phyloP scores from a whole-genome alignment of 2,329 filamentous ascomycete genomes.

The Hypoxylon sp. region DNA sequence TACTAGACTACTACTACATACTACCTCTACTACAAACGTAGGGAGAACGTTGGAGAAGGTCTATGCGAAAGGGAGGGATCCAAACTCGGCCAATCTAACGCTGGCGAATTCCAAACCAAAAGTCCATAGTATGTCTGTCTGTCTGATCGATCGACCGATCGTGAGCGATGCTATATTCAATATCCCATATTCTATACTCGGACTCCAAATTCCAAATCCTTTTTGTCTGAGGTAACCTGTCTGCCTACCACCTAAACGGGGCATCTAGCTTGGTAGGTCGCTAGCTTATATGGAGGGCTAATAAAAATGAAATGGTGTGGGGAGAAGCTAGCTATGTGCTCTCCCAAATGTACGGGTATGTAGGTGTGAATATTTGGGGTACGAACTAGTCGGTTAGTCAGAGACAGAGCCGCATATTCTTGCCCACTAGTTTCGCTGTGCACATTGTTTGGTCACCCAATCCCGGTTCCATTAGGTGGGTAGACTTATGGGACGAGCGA shows the following conservation, averaged over 20 bases:
- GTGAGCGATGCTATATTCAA: background rate
- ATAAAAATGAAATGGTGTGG: constrained; percentile 24
- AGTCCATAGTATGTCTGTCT: background rate
- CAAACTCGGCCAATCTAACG: background rate
- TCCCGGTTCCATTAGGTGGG: background rate
- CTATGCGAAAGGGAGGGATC: constrained; percentile 3
- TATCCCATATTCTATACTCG: background rate
- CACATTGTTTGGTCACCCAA: background rate
- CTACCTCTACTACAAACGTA: background rate
- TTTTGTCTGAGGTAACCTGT: background rate
- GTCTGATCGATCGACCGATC: constrained; percentile 12
- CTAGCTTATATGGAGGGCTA: constrained; percentile 19
- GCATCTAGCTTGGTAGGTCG: background rate
- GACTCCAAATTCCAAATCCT: constrained; percentile 2
- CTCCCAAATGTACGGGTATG: background rate
- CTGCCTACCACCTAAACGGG: background rate
- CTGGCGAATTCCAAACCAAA: constrained; percentile 36
- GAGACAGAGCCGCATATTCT: constrained; percentile 2
- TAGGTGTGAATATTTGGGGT: background rate
- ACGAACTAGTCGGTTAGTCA: background rate
- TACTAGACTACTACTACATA: background rate
- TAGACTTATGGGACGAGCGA: background rate
- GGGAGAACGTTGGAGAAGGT: background rate
- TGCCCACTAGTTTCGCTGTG: background rate
- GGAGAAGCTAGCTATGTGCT: background rate